Base-by-base conservation (phyloP, 495 filamentous ascomycete species). In the Penicillium maclennaniae region DNA sequence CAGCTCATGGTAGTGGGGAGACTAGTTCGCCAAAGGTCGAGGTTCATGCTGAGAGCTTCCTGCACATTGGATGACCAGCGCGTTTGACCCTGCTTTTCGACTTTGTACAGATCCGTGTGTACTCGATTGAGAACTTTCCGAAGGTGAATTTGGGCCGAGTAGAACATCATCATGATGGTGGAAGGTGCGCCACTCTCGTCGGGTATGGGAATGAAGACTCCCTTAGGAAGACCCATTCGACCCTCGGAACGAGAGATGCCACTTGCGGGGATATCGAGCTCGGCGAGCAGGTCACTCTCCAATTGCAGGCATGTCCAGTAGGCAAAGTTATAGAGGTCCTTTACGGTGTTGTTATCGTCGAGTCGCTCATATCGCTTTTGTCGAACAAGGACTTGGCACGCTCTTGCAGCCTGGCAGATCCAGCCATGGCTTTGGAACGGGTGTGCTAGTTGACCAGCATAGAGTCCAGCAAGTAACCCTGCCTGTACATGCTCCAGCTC, bases 291-390 rank as follows among this genome's bases (percentile, higher is more conserved):
- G 68, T 98, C 93, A 72, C 93, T 96, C 71, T 98, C 93, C 19
- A 97, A 77, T 58, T 97, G 93, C 58, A 96, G 72, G 63, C 89
- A 95, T 8, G 92, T 93, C 92, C 92, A 98, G 59, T 89, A 96
- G 7, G 90, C 89, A 56, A 93, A 85, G 31, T 86, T 75, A 45
- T 87, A 75, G 38, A 87, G 75, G 56, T 85, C 82, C 42, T 66
- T 63, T 0, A 54, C 23, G 7, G 51, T 49, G 10, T 65, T 49
- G 10, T 65, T 62, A 15, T 68, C 65, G 15, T 46, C 42, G 27
- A 68, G 59, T 46, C 59, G 36, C 16, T 67, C 66, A 57, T 77
- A 78, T 0, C 67, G 67, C 52, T 65, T 72, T 23, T 83, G 79
- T 73, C 87, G 79, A n/a, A 93, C 74, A 54, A 96, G 79, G 25